A percentile compares a stretch with the other conserved stretches of the same genome.
Evolutionary conservation across 2,329 filamentous ascomycete species (phyloP).

Genomic region (Malbranchea cinnamomea): DNA sequence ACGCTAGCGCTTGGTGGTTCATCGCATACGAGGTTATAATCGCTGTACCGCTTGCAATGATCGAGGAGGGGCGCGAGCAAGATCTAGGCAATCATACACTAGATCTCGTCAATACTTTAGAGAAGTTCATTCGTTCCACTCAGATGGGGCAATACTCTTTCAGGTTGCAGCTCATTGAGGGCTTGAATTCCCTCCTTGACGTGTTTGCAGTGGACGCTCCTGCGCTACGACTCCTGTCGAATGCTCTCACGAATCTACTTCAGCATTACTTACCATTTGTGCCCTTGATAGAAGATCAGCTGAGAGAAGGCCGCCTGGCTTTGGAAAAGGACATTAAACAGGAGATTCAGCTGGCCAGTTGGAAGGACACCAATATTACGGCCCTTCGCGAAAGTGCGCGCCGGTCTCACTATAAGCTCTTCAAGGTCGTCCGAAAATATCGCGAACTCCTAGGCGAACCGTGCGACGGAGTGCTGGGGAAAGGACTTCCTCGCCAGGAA

Average conservation of each 20-base stretch:
- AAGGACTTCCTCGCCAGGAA: constrained; percentile 20
- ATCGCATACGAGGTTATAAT: constrained; percentile 84
- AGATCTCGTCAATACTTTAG: constrained; percentile 59
- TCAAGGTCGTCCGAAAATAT: constrained; percentile 84
- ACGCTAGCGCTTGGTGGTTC: constrained; percentile 90
- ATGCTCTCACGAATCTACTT: constrained; percentile 62
- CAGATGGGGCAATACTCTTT: constrained; percentile 67
- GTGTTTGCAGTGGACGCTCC: constrained; percentile 46
- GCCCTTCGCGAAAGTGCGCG: constrained; percentile 78
- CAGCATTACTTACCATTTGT: constrained; percentile 60
- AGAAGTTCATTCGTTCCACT: constrained; percentile 63
- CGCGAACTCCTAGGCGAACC: constrained; percentile 62
- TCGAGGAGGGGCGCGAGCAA: constrained; percentile 40
- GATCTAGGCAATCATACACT: constrained; percentile 50
- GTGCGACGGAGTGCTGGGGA: constrained; percentile 43
- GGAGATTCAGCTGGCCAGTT: constrained; percentile 82
- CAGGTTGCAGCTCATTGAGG: constrained; percentile 53
- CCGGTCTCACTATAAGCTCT: constrained; percentile 81
- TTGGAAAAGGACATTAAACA: constrained; percentile 92
- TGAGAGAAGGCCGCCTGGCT: constrained; percentile 51
- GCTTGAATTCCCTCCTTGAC: constrained; percentile 48
- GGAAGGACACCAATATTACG: constrained; percentile 95
- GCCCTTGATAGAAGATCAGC: constrained; percentile 45
- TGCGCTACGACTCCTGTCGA: constrained; percentile 41
- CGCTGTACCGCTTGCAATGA: constrained; percentile 54